These are phyloP conservation scores for Rhododendron vialii DNA, from an alignment of 148 eudicot species.

Conservation along the genomic window DNA sequence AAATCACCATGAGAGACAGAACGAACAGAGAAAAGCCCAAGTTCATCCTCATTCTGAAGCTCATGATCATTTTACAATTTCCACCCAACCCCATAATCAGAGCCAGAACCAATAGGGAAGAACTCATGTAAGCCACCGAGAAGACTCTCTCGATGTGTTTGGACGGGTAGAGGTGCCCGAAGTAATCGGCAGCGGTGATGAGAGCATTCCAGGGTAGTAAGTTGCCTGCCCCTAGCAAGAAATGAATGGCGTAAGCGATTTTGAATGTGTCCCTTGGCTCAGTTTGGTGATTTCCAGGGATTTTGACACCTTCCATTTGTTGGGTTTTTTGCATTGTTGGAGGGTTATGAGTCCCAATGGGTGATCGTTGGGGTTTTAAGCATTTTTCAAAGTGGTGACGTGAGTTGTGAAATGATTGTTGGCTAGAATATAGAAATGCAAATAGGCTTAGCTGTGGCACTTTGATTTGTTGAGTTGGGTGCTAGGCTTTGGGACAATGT, in stretches of 20 bases:
- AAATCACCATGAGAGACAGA: constrained; percentile 46
- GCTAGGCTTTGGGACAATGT: neutral
- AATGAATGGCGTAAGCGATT: constrained; percentile 63
- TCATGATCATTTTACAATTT: constrained; percentile 11
- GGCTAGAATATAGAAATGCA: neutral
- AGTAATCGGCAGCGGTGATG: constrained; percentile 88
- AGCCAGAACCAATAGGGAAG: constrained; percentile 53
- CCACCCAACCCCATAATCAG: constrained; percentile 35
- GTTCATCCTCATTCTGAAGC: constrained; percentile 44
- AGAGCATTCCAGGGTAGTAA: constrained; percentile 91
- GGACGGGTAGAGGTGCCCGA: constrained; percentile 50
- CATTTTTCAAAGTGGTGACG: neutral
- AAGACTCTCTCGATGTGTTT: constrained; percentile 65
- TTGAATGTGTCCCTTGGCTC: constrained; percentile 56
- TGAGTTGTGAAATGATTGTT: neutral
- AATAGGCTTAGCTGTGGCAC: neutral
- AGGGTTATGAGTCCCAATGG: neutral
- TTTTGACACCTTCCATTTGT: constrained; percentile 39
- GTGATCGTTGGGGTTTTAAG: neutral
- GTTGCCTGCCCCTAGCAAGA: constrained; percentile 83
- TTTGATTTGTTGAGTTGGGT: neutral
- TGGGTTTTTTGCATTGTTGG: constrained; percentile 9
- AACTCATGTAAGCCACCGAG: constrained; percentile 73
- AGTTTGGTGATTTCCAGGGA: constrained; percentile 17
- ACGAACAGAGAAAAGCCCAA: constrained; percentile 59